A percentile compares a stretch with the other conserved stretches of the same genome.
Evolutionary conservation across 2,329 filamentous ascomycete genomes (phyloP).

Genomic region (Neoascochyta sp.): DNA sequence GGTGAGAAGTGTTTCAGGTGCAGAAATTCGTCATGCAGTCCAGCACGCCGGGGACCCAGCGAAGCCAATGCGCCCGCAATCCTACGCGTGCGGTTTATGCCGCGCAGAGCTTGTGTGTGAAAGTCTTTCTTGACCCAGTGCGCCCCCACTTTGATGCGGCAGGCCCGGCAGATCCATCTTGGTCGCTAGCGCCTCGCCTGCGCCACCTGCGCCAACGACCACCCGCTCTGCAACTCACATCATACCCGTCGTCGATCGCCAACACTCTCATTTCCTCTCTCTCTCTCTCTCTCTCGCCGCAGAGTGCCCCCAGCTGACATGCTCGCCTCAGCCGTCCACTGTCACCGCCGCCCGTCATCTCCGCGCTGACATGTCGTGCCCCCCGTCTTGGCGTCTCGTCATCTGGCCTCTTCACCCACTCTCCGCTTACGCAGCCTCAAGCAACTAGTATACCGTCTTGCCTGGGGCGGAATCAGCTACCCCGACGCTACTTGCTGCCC

Average conservation of each 20-base stretch:
- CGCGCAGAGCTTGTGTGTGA: conserved; percentile 3
- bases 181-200: too few relatives aligned
- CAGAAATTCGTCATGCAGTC: conserved; percentile 6
- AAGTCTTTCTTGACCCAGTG: conserved; percentile 6
- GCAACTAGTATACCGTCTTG: conserved; percentile 3
- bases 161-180: too few relatives aligned
- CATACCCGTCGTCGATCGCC: too few relatives aligned
- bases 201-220: too few relatives aligned
- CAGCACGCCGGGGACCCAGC: conserved; percentile 3
- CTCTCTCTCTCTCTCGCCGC: too few relatives aligned
- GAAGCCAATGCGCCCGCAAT: conserved; percentile 3
- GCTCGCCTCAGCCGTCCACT: conserved; percentile 3
- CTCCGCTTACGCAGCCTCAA: conserved; percentile 7
- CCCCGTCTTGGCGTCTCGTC: too few relatives aligned
- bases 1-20: conserved; percentile 8
- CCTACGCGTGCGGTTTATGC: conserved; percentile 4
- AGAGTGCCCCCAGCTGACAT: conserved; percentile 3
- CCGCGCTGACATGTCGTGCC: too few relatives aligned
- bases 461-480: neutral
- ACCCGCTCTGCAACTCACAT: too few relatives aligned
- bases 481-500: neutral
- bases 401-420: too few relatives aligned
- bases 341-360: too few relatives aligned
- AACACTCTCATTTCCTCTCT: too few relatives aligned
- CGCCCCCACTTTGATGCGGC: conserved; percentile 7